Base-by-base conservation (phyloP, 805 yeast species). In the Wickerhamiella galacta region DNA sequence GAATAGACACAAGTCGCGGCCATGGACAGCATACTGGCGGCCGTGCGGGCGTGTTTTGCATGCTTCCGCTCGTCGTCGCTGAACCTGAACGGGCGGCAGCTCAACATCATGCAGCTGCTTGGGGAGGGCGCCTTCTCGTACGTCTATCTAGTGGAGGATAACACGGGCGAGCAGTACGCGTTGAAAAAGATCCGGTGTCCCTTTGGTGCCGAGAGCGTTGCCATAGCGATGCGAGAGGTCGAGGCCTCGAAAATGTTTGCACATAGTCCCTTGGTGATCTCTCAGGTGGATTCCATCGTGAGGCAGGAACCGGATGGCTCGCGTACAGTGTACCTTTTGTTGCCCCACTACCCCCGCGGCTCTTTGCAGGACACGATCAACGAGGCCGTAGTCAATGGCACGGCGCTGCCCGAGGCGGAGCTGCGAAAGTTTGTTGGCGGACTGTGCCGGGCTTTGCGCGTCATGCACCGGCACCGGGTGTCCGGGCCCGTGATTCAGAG, bases 101-200 rank as follows among this genome's bases (percentile, higher is more conserved):
- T 75, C 57, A 63, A 60, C 44, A 75, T 85, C 12, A 56, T 72
- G 34, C 65, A 70, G 38, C 62, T 85, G n/a, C 58, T 85, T 5
- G 94, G 93, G 7, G 95, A 83, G 57, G 93, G 93, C 2, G 92
- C 90, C 10, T 78, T 77, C 49, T 75, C 93, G 1, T 82, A 77
- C 44, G 93, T 81, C 6, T 85, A 85, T 48, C 58, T 82, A 16
- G 93, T 83, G 3, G 63, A 70, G 41, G 48, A 49, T 28, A 52
- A 60, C 17, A 57, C 62, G 41, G 66, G 65, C 23, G 44, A 57
- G 28, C 51, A 53, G 26, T 79, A 70, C 47, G 94, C 94, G 3
- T 57, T 85, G 48, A 85, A 85, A 58, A 78, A 79, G 58, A 79
- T 82, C 34, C 61, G 85, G 39, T 83, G 95, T 53, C 83, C 93